Base-by-base conservation (phyloP, 2,329 filamentous ascomycete genomes). In the Lachnellula arida region DNA sequence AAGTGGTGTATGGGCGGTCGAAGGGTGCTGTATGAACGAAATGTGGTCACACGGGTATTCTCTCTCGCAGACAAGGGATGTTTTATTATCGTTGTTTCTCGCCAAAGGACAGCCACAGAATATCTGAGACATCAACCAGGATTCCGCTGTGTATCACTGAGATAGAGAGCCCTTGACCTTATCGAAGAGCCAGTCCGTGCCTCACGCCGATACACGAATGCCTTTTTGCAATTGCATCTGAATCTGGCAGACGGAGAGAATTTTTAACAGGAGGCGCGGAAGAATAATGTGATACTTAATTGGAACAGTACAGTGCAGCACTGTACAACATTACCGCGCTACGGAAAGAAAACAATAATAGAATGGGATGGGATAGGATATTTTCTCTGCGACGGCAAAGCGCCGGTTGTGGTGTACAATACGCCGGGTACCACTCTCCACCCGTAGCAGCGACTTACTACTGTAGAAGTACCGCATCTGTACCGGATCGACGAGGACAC, bases 31-130 rank as follows among this genome's bases (percentile, higher is more conserved):
- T 22, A 44, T 44, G 42, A 44, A 44, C 42, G 42, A 37, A 47
- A 55, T 37, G 59, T 57, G 61, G 63, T 65, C 61, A 63, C 61
- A 60, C 58, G 60, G 53, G 53, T 53, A 56, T 56, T 55, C 59
- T 58, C 57, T 58, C 57, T 58, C 54, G 53, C 52, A 51, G 48
- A 23, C 32, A 49, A 52, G 47, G 46, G 51, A 39, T 53, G 53
- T 53, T 51, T 44, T 59, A 59, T 56, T 61, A 57, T 62, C 56
- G 55, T 57, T 56, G 56, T 48, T 55, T 57, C 57, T 62, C 52
- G 57, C 55, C 55, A 57, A 53, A 54, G 35, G 48, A 43, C 48
- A 50, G 53, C 54, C 57, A 54, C 48, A 53, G 42, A 48, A 42
- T 19, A 51, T 47, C 58, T 62, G 62, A 64, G 60, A 64, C 62